A percentile compares a stretch with the other conserved stretches of the same genome.
Evolutionary conservation across 805 yeast species (phyloP).

Genomic region (Wilhelminamyces savonicus): DNA sequence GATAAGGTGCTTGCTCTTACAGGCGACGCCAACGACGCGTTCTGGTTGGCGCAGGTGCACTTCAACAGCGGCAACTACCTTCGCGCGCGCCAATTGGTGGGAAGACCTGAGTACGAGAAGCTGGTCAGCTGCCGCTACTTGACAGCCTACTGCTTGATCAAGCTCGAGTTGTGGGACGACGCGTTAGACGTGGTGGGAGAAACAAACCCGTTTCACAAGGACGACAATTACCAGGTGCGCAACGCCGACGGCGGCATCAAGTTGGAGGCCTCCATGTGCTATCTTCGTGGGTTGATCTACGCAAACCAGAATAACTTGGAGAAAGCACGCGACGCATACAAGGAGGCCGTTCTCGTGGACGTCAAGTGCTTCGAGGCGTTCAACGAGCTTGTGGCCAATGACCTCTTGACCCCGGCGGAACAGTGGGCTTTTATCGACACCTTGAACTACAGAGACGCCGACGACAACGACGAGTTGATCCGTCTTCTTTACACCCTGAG

Average conservation of each 20-base stretch:
- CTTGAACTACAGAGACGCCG: slow-evolving; percentile 66
- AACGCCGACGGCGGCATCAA: slow-evolving; percentile 79
- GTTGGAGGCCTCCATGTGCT: slow-evolving; percentile 82
- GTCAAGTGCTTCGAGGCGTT: slow-evolving; percentile 93
- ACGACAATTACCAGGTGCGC: slow-evolving; percentile 31
- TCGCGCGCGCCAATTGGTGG: slow-evolving; percentile 69
- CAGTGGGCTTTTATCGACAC: slow-evolving; percentile 74
- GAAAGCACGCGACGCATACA: slow-evolving; percentile 77
- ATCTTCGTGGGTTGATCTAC: slow-evolving; percentile 75
- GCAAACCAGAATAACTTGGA: slow-evolving; percentile 80
- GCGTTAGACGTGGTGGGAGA: slow-evolving; percentile 86
- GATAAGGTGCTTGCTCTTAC: slow-evolving; percentile 85
- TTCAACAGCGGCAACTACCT: slow-evolving; percentile 69
- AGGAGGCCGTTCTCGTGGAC: slow-evolving; percentile 82
- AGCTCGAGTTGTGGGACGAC: slow-evolving; percentile 76
- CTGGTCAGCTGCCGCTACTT: slow-evolving; percentile 77
- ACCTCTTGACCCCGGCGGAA: slow-evolving; percentile 74
- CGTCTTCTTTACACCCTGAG: slow-evolving; percentile 68
- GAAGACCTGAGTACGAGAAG: slow-evolving; percentile 45
- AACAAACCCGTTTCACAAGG: slow-evolving; percentile 59
- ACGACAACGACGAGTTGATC: slow-evolving; percentile 77
- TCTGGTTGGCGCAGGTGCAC: slow-evolving; percentile 92
- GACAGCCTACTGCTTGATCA: slow-evolving; percentile 66
- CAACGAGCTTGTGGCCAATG: slow-evolving; percentile 65
- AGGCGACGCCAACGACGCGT: slow-evolving; percentile 86